Evolutionary conservation across 805 yeast species (phyloP).

Genomic region (Blastobotrys attinorum): DNA sequence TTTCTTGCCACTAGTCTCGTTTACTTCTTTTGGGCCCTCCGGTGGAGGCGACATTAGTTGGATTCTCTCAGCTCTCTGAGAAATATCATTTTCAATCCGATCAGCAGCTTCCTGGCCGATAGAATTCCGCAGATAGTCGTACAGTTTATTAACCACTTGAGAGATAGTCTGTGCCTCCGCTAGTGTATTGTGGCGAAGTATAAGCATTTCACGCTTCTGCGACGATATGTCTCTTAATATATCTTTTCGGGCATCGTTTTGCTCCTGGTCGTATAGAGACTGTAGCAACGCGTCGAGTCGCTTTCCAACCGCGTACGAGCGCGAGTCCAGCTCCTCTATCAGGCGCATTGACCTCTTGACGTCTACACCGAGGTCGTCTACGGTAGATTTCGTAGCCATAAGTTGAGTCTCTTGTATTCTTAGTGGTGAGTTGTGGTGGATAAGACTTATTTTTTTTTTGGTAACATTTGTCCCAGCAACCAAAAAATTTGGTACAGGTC

Average conservation of each 20-base stretch:
- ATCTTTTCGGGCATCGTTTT: neutral
- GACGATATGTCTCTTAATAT: neutral
- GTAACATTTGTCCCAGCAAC: too few species aligned
- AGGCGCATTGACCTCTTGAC: conserved; percentile 12
- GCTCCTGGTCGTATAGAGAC: neutral
- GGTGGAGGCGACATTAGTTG: too few species aligned
- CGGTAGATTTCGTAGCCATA: too few species aligned
- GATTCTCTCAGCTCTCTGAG: too few species aligned
- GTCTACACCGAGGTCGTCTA: conserved; percentile 13
- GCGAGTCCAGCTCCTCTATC: conserved; percentile 11
- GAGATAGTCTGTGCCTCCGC: conserved; percentile 9
- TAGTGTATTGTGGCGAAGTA: conserved; percentile 6
- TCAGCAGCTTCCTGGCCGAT: neutral
- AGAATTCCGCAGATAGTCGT: neutral
- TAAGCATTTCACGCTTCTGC: neutral
- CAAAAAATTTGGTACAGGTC: too few species aligned
- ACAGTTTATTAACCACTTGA: neutral
- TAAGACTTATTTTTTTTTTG: too few species aligned
- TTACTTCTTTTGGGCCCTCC: too few species aligned
- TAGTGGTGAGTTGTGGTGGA: too few species aligned
- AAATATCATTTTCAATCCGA: neutral
- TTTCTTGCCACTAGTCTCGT: neutral
- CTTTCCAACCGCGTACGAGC: conserved; percentile 1
- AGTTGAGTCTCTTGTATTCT: too few species aligned
- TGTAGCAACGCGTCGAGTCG: conserved; percentile 5